These are phyloP conservation scores for Neofusicoccum parvum DNA, from an alignment of 2,329 filamentous ascomycete genomes.

Conservation along the genomic window DNA sequence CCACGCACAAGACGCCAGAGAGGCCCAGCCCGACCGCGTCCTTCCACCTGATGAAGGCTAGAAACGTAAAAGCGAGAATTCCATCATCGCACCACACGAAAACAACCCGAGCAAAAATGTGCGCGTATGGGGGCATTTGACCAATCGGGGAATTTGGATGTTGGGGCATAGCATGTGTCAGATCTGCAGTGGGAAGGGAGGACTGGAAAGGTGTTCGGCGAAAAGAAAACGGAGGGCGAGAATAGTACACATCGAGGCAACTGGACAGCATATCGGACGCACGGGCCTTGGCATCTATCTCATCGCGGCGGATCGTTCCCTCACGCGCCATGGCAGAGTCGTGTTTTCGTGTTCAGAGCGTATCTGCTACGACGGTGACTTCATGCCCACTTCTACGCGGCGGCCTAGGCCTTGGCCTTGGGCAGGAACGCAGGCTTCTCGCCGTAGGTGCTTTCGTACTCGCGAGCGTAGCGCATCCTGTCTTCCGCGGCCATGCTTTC, in stretches of 20 bases:
- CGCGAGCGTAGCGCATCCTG: conserved; percentile 29
- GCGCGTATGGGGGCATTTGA: too few species aligned
- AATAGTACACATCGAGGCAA: background rate
- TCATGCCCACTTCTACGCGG: background rate
- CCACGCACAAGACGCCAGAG: too few species aligned
- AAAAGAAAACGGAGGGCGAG: background rate
- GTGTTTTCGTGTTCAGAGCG: background rate
- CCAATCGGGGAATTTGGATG: too few species aligned
- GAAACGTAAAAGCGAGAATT: too few species aligned
- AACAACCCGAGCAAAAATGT: too few species aligned
- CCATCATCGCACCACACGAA: too few species aligned
- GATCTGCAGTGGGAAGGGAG: too few species aligned
- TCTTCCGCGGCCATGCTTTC: conserved; percentile 32
- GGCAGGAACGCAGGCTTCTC: background rate
- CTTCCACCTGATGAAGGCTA: too few species aligned
- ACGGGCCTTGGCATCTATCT: background rate
- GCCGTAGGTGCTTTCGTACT: conserved; percentile 35
- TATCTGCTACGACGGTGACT: background rate
- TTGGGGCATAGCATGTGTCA: too few species aligned
- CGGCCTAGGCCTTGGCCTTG: background rate
- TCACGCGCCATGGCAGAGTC: background rate
- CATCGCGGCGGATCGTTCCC: background rate
- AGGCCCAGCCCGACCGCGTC: too few species aligned
- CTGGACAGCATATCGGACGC: background rate
- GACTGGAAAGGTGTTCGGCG: too few species aligned